These are phyloP conservation scores for Capsella rubella DNA, from an alignment of 441 rosid genomes.

Conservation along the genomic window DNA sequence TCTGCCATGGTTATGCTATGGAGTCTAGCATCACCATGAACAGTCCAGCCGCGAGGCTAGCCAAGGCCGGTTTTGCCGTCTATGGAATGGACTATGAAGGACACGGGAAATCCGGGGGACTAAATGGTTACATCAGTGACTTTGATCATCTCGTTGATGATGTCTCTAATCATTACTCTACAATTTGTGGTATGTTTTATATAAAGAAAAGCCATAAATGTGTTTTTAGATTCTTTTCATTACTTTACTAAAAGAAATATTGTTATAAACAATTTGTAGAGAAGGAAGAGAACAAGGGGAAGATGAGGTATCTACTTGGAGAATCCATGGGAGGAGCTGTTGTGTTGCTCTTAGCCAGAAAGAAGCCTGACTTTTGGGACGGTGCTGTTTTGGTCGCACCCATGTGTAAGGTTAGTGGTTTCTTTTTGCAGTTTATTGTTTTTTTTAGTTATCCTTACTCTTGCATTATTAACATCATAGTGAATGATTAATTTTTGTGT, in stretches of 20 bases:
- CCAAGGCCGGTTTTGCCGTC: constrained; percentile 74
- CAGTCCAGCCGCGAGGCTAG: constrained; percentile 75
- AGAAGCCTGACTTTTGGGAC: constrained; percentile 78
- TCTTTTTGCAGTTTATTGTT: not conserved
- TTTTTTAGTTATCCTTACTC: not conserved
- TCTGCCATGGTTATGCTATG: constrained; percentile 96
- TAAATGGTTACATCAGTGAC: constrained; percentile 55
- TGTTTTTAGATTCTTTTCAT: not conserved
- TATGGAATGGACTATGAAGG: constrained; percentile 95
- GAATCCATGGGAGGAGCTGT: constrained; percentile 99
- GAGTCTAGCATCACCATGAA: constrained; percentile 95
- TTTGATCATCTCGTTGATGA: constrained; percentile 73
- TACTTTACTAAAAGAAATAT: not conserved
- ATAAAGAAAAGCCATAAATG: not conserved
- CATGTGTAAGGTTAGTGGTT: constrained; percentile 82
- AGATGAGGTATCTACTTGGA: constrained; percentile 80
- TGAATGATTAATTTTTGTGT: not conserved
- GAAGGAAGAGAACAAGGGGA: constrained; percentile 60
- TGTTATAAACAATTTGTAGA: constrained; percentile 45
- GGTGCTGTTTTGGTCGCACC: constrained; percentile 92
- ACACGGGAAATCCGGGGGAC: constrained; percentile 86
- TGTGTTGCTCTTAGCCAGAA: constrained; percentile 64
- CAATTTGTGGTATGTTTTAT: constrained; percentile 57
- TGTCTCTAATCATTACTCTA: constrained; percentile 62
- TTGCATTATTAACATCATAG: not conserved